Evolutionary conservation across 345 rosid genomes (phyloP), one percentile per base, ranked within the genome.

Genomic region (Eucalyptus paniculata): DNA sequence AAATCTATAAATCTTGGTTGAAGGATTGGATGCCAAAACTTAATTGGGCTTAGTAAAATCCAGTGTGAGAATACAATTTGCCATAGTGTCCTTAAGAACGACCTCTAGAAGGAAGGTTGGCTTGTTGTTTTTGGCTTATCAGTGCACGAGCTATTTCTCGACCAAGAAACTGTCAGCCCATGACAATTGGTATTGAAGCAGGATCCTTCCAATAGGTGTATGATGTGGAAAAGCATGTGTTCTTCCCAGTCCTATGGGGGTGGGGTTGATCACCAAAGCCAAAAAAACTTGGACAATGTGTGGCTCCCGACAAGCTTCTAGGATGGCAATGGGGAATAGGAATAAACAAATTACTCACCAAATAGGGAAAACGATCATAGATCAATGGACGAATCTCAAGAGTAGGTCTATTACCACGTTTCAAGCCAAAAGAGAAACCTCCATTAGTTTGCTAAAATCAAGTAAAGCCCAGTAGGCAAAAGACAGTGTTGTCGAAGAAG

Each of bases 111-210:
- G 28, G 60, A 54, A 54, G 60, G 26, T 54, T 54, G 60, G 60
- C 12, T 54, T 54, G 28, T 21, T 54, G 26, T 54, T 54, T 23
- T 54, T 54, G 60, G 60, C 26, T 54, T 9, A 54, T 23, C 5
- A 37, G 4, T 4, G 5, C 28, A 54, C 60, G 12, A 54, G 54
- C 54, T 51, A 51, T 51, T 51, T 51, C 54, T 51, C 2, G 54
- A 18, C 23, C 23, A 51, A 28, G 8, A 62, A 58, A 26, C n/a
- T 58, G 0, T 14, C 0, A 7, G 3, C 19, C 34, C 19, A 30
- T 62, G 37, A 62, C 37, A 62, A 14, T 6, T 58, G 67, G 37
- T 62, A 30, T 30, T 14, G 15, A 13, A 30, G 34, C 0, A 62
- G 18, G 34, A 62, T 62, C 3, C 9, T 4, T 65, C 34, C 17